Evolutionary conservation across 345 rosid genomes (phyloP), one percentile per base, ranked within the genome.

Genomic region (Cardamine occulta): DNA sequence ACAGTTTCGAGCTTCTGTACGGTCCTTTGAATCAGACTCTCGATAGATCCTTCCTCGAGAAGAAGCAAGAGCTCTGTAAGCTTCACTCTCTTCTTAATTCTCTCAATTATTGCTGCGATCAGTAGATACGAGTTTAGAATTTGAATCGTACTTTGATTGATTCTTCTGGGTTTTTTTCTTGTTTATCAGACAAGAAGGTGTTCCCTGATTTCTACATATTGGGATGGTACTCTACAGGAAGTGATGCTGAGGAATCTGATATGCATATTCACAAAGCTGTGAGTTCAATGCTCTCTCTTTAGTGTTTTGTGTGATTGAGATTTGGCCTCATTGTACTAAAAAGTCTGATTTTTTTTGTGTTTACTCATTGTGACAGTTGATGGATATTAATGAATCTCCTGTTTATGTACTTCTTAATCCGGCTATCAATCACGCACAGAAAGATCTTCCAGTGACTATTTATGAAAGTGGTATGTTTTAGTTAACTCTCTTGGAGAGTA

Each of bases 31-130:
- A 87, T 17, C 74, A 88, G 5, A 82, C 89, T 26, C 97, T 94
- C 35, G 97, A 94, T 75, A 95, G 97, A 35, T 62, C 89, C 26
- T 94, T 94, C 84, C 93, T 94, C 59, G 89, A 84, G 82, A 94
- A 94, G 93, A 94, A 94, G 84, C 98, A 94, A 75, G 98, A 94
- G 82, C 98, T 94, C 31, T 93, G 98, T 90, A 85, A 79, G 77
- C 54, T 37, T 1, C 48, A 40, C 15, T 66, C 52, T 28, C 26
- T 75, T 0, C 69, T 12, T 60, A 40, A 13, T 29, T 45, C 31
- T 67, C 31, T 37, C 39, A 40, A 6, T 57, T 17, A 37, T 57
- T 29, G 48, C 35, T 52, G 14, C n/a, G 13, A 4, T 65, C 2
- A 5, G 59, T 66, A 4, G 11, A 66, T 24, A 4, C 24, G 15